These are phyloP conservation scores for Prinsepia uniflora DNA, from an alignment of 306 rosid species.

Conservation along the genomic window DNA sequence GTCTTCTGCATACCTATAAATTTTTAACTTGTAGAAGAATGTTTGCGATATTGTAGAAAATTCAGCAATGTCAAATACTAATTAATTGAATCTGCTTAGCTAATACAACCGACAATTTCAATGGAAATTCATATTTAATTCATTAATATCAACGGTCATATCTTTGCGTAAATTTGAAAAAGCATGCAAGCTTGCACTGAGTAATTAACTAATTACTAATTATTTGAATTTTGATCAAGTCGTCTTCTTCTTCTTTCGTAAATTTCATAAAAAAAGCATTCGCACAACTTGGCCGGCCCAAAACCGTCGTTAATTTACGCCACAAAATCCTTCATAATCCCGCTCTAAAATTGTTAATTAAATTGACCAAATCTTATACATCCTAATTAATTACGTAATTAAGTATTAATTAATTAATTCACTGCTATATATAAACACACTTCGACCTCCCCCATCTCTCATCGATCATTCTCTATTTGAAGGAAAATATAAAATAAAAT, in stretches of 20 bases:
- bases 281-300: constrained; percentile 22
- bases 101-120: background rate
- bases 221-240: background rate
- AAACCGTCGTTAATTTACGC: constrained; percentile 3
- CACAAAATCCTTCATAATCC: constrained; percentile 1
- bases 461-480: background rate
- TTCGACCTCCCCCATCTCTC: background rate
- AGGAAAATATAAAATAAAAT: background rate
- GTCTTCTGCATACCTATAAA: no score
- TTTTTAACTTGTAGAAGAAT: no score
- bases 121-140: background rate
- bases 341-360: background rate
- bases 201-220: no score
- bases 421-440: background rate
- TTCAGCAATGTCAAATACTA: background rate
- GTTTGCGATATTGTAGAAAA: background rate
- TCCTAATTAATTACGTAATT: no score
- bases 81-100: background rate
- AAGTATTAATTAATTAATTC: background rate
- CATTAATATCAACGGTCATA: background rate
- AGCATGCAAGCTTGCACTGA: background rate
- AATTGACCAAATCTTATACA: background rate
- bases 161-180: constrained; percentile 9
- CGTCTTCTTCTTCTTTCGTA: constrained; percentile 4
- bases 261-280: constrained; percentile 14